These are phyloP conservation scores for Tetrapyrgos nigripes DNA, from an alignment of 1,284 basidiomycete species.

Conservation along the genomic window DNA sequence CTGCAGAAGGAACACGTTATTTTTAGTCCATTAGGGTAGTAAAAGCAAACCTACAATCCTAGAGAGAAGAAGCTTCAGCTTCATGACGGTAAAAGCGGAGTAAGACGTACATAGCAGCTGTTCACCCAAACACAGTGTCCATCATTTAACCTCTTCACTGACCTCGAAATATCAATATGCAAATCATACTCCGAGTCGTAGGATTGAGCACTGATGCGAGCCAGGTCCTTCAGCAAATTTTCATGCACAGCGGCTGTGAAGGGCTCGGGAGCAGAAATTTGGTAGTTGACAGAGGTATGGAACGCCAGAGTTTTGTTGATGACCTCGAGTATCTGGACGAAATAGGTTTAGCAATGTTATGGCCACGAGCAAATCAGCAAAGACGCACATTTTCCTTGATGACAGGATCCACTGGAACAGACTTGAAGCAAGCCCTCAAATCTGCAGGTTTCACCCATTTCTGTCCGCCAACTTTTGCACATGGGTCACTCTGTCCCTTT, in stretches of 20 bases:
- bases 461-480: slow-evolving; percentile 44
- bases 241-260: slow-evolving; percentile 61
- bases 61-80: slow-evolving; percentile 50
- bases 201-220: slow-evolving; percentile 49
- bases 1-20: slow-evolving; percentile 22
- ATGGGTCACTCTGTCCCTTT: slow-evolving; percentile 35
- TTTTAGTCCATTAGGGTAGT: not conserved
- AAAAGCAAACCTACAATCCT: slow-evolving; percentile 48
- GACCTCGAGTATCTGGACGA: slow-evolving; percentile 38
- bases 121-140: slow-evolving; percentile 37
- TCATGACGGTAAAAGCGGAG: slow-evolving; percentile 17
- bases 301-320: slow-evolving; percentile 59
- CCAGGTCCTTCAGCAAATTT: slow-evolving; percentile 56
- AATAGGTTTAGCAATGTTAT: not conserved
- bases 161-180: slow-evolving; percentile 59
- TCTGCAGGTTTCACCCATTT: slow-evolving; percentile 49
- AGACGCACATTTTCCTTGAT: slow-evolving; percentile 45
- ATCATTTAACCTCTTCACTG: slow-evolving; percentile 63
- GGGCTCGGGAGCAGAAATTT: slow-evolving; percentile 46
- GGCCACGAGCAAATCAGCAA: not conserved
- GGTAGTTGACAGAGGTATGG: slow-evolving; percentile 56
- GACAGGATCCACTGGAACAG: slow-evolving; percentile 39
- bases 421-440: slow-evolving; percentile 45
- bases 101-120: slow-evolving; percentile 19
- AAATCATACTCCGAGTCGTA: slow-evolving; percentile 60